phyloP scores from a whole-genome alignment of 192 early-diverging fungal genomes.

The Backusella psychrophila region DNA sequence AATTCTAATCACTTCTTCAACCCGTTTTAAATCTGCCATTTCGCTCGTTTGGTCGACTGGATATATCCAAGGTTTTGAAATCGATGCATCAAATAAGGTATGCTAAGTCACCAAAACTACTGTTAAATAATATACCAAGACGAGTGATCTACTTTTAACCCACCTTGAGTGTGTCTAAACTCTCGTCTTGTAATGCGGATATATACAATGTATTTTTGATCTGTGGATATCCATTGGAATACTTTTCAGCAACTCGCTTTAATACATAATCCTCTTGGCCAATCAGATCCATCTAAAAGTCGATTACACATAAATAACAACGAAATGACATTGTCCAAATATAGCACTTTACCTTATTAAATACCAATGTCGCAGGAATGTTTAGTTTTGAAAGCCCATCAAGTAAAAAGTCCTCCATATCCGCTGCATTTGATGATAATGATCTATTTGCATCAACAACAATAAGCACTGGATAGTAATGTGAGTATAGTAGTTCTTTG shows the following conservation, averaged over 20 bases:
- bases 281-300: conserved; percentile 46
- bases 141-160: neutral
- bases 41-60: conserved; percentile 46
- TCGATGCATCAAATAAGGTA: conserved; percentile 31
- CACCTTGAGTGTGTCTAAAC: conserved; percentile 29
- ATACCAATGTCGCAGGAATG: conserved; percentile 49
- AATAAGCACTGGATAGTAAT: conserved; percentile 37
- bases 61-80: conserved; percentile 49
- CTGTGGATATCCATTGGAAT: conserved; percentile 32
- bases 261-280: conserved; percentile 23
- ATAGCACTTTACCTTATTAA: conserved; percentile 50
- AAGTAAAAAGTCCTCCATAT: conserved; percentile 49
- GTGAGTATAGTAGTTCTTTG: too few species aligned
- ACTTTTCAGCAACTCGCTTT: conserved; percentile 33
- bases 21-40: conserved; percentile 48
- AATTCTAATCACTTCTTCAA: conserved; percentile 60
- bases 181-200: conserved; percentile 32
- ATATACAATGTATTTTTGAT: conserved; percentile 36
- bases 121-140: neutral
- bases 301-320: neutral
- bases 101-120: neutral
- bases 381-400: conserved; percentile 35
- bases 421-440: conserved; percentile 21
- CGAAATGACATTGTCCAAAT: neutral
- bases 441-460: conserved; percentile 52